Evolutionary conservation across 331 rosid species (phyloP).

Genomic region (Stylosanthes scabra): DNA sequence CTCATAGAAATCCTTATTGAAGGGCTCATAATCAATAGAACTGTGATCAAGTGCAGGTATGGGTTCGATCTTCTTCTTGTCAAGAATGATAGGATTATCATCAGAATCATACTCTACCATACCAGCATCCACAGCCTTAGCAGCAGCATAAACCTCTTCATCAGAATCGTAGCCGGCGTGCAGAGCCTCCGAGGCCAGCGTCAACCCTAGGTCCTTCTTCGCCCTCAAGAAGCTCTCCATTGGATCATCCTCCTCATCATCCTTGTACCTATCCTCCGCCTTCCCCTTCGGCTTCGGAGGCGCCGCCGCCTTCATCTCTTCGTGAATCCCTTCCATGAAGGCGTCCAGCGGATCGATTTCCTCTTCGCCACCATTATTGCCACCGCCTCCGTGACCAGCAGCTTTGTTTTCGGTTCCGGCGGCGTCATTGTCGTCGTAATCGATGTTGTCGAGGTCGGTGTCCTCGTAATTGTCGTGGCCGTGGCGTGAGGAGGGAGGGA

Average conservation of each 20-base stretch:
- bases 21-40: constrained; percentile 80
- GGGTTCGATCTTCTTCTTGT: constrained; percentile 89
- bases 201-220: constrained; percentile 83
- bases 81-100: constrained; percentile 79
- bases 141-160: constrained; percentile 99
- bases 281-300: constrained; percentile 71
- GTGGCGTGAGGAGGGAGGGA: constrained; percentile 92
- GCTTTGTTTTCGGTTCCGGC: constrained; percentile 9
- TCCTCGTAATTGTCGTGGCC: constrained; percentile 91
- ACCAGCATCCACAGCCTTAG: constrained; percentile 95
- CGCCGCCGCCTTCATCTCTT: constrained; percentile 85
- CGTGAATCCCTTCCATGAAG: constrained; percentile 93
- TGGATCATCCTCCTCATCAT: constrained; percentile 89
- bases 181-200: constrained; percentile 88
- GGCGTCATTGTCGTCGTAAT: constrained; percentile 64
- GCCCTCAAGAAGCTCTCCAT: constrained; percentile 92
- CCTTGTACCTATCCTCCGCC: constrained; percentile 71
- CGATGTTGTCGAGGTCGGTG: constrained; percentile 88
- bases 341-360: constrained; percentile 96
- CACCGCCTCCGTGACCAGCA: background rate
- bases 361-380: constrained; percentile 25
- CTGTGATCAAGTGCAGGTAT: constrained; percentile 88
- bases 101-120: constrained; percentile 94
- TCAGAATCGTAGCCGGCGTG: constrained; percentile 93
- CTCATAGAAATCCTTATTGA: constrained; percentile 90